Base-by-base conservation (phyloP, 1,284 basidiomycete genomes). In the Ceratobasidium sp. region DNA sequence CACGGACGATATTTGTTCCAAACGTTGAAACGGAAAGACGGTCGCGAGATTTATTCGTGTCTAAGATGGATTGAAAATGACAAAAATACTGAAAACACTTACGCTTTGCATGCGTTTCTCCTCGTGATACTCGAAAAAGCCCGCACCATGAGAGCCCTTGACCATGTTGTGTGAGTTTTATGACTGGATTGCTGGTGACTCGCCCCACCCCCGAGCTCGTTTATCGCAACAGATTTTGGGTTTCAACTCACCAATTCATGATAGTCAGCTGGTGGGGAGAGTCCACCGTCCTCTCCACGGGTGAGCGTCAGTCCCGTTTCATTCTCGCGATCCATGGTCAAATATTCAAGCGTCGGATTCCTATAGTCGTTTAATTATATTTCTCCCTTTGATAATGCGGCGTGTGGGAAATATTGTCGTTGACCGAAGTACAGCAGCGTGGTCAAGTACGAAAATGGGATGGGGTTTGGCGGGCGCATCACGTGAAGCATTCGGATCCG, bases 51-150 rank as follows among this genome's bases (percentile, higher is more conserved):
- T 42, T 53, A 29, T 25, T 43, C 6, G 27, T 38, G 31, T 32
- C 12, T 20, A 20, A 5, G 32, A 32, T 17, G 12, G 17, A 54
- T 47, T 15, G 32, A 53, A 29, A 17, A 56, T 57, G 29, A n/a
- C 25, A 67, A 43, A 27, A 42, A 42, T 29, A 20, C 31, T 52
- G 4, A 54, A 32, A 7, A 49, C 13, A 29, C 86, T 73, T 80
- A 91, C 90, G 73, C 90, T 89, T 73, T 87, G 85, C 49, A 88
- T 80, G 49, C 80, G 86, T 75, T 87, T 90, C 78, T 92, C 90
- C 73, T 92, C 90, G 29, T 81, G 82, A 77, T 92, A 92, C 3
- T 87, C 87, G 76, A 89, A 92, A 78, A 87, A 92, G 0, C 87
- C 88, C 75, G 62, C 62, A n/a, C 62, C 62, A 43, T 65, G 62